These are phyloP conservation scores for Udeniomyces megalosporus DNA, from an alignment of 768 basidiomycete genomes.

Conservation along the genomic window DNA sequence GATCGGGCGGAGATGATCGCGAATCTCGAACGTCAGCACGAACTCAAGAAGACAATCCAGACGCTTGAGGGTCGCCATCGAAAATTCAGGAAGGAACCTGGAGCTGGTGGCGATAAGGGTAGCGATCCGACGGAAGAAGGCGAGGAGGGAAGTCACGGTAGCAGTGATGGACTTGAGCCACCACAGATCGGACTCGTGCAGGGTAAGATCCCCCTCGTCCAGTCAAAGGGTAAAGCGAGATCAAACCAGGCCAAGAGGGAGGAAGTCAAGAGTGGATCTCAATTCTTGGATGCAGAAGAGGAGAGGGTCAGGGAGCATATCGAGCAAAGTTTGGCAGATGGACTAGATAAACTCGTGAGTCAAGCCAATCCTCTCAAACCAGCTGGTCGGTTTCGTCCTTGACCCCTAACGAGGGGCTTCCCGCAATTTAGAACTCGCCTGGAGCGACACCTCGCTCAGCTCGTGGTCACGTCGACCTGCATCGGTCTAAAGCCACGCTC, in stretches of 20 bases:
- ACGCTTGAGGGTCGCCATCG: slow-evolving; percentile 52
- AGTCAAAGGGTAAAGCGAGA: neutral
- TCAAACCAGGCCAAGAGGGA: neutral
- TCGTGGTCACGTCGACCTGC: slow-evolving; percentile 20
- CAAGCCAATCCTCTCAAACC: too few species aligned
- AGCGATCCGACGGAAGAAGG: slow-evolving; percentile 15
- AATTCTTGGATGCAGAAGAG: slow-evolving; percentile 55
- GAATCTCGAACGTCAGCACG: slow-evolving; percentile 26
- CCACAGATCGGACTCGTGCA: slow-evolving; percentile 23
- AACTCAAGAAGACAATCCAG: slow-evolving; percentile 35
- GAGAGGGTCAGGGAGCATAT: slow-evolving; percentile 58
- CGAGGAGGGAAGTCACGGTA: slow-evolving; percentile 20
- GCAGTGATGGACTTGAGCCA: slow-evolving; percentile 23
- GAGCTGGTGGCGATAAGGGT: neutral
- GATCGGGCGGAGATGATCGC: slow-evolving; percentile 68
- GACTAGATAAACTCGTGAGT: slow-evolving; percentile 33
- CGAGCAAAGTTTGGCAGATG: slow-evolving; percentile 63
- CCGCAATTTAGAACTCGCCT: slow-evolving; percentile 13
- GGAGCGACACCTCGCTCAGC: slow-evolving; percentile 19
- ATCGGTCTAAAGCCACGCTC: neutral
- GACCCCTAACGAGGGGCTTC: too few species aligned
- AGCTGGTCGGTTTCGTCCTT: slow-evolving; percentile 18
- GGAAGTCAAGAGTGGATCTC: slow-evolving; percentile 23
- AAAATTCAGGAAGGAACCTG: neutral
- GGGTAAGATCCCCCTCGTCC: neutral